Evolutionary conservation across 371 early-diverging fungal species (phyloP).

Genomic region (Capillidium heterosporum): DNA sequence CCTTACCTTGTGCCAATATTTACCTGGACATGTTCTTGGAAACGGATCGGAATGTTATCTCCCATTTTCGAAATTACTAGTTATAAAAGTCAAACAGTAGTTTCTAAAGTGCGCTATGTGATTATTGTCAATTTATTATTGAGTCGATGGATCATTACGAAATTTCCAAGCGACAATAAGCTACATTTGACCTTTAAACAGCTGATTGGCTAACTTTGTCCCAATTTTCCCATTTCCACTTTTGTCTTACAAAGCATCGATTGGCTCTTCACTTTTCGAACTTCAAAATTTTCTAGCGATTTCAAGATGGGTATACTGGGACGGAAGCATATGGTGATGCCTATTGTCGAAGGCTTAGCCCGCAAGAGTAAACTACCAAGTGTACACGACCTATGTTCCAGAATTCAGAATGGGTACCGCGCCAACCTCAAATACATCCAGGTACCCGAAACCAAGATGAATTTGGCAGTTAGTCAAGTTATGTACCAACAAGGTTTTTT

Average conservation of each 20-base stretch:
- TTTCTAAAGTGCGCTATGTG: neutral
- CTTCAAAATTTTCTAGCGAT: neutral
- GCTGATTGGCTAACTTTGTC: too few relatives aligned
- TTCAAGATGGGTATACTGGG: conserved; percentile 1
- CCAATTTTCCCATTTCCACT: neutral
- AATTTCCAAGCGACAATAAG: neutral
- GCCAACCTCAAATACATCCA: conserved; percentile 62
- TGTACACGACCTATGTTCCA: conserved; percentile 78
- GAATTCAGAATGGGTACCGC: conserved; percentile 78
- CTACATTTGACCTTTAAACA: too few relatives aligned
- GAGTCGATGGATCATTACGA: neutral
- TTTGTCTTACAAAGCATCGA: neutral
- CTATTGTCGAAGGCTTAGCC: neutral
- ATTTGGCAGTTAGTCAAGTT: conserved; percentile 62
- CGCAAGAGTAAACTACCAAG: conserved; percentile 37
- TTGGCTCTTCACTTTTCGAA: neutral
- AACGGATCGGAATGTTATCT: conserved; percentile 43
- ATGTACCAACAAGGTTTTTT: conserved; percentile 88
- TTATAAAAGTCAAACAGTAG: too few relatives aligned
- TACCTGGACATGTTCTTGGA: conserved; percentile 93
- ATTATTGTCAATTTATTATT: neutral
- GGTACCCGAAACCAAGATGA: conserved; percentile 79
- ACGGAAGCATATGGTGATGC: neutral
- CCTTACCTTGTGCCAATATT: neutral
- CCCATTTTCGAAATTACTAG: neutral